phyloP scores from a whole-genome alignment of 1,139 yeast genomes.

The Hansenula anomala region DNA sequence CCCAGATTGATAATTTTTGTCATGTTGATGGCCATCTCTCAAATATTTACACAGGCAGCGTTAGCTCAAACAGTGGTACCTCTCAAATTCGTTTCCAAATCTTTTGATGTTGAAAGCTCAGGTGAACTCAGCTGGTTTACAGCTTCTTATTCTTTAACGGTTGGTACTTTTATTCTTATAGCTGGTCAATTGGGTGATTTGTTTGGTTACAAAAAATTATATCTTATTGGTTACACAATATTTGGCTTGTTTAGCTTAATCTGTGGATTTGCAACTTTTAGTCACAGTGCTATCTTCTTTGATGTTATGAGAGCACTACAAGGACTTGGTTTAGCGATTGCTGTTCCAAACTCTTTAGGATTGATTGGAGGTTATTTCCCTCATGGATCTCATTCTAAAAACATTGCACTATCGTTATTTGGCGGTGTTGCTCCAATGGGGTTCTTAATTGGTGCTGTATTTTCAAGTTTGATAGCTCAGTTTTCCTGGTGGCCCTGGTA shows the following conservation, averaged over 20 bases:
- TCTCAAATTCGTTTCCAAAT: slow-evolving; percentile 30
- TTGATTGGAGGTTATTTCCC: slow-evolving; percentile 49
- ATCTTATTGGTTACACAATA: slow-evolving; percentile 44
- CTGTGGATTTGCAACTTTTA: slow-evolving; percentile 45
- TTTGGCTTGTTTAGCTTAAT: slow-evolving; percentile 44
- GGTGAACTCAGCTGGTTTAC: slow-evolving; percentile 57
- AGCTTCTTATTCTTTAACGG: slow-evolving; percentile 53
- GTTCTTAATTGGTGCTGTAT: slow-evolving; percentile 44
- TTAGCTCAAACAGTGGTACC: slow-evolving; percentile 43
- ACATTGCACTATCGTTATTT: slow-evolving; percentile 41
- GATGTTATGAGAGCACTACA: slow-evolving; percentile 51
- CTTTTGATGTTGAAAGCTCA: slow-evolving; percentile 31
- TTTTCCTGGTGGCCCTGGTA: slow-evolving; percentile 54
- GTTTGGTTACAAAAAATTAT: slow-evolving; percentile 49
- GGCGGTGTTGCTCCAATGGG: slow-evolving; percentile 63
- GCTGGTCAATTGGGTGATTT: slow-evolving; percentile 65
- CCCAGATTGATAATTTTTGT: slow-evolving; percentile 17
- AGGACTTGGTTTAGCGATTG: slow-evolving; percentile 56
- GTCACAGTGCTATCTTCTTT: slow-evolving; percentile 39
- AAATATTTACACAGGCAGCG: slow-evolving; percentile 46
- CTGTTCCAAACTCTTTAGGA: slow-evolving; percentile 55
- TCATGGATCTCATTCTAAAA: slow-evolving; percentile 32
- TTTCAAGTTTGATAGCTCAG: slow-evolving; percentile 40
- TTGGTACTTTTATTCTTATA: slow-evolving; percentile 56
- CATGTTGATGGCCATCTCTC: slow-evolving; percentile 35